Evolutionary conservation across 2,329 filamentous ascomycete species (phyloP).

Genomic region (Pseudogymnoascus sp.): DNA sequence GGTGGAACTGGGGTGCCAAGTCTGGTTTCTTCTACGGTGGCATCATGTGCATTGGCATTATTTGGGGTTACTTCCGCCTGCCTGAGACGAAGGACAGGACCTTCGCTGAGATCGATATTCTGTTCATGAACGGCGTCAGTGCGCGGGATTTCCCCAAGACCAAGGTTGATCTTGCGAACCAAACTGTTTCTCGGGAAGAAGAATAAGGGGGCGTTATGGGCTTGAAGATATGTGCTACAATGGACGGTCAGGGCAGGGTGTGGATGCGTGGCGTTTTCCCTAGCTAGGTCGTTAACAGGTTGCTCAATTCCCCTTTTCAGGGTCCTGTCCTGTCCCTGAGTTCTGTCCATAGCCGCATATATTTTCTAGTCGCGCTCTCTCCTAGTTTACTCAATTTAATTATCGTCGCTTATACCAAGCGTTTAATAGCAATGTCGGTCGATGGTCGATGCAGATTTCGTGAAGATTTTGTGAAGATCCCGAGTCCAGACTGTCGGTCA

Average conservation of each 20-base stretch:
- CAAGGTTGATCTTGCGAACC: constrained; percentile 24
- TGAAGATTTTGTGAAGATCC: no score
- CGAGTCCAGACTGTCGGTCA: no score
- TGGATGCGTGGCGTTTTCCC: neutral
- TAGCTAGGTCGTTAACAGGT: neutral
- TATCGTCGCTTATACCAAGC: no score
- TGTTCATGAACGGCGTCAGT: constrained; percentile 34
- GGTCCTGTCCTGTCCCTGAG: neutral
- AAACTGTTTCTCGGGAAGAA: constrained; percentile 6
- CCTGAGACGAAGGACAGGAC: constrained; percentile 37
- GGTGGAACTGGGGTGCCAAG: constrained; percentile 30
- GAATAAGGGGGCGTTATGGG: neutral
- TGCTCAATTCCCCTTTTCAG: neutral
- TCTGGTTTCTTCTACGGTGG: constrained; percentile 37
- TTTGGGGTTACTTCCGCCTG: constrained; percentile 38
- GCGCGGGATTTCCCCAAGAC: constrained; percentile 34
- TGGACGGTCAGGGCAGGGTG: neutral
- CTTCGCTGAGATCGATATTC: constrained; percentile 36
- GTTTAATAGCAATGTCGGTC: no score
- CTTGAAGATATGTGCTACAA: neutral
- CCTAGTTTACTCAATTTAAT: neutral
- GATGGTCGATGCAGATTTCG: no score
- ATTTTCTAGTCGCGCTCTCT: neutral
- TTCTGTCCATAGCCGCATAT: neutral
- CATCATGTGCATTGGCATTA: constrained; percentile 27